phyloP scores from a whole-genome alignment of 176 grass and related monocot genomes.

The Coix lacrymajobi region DNA sequence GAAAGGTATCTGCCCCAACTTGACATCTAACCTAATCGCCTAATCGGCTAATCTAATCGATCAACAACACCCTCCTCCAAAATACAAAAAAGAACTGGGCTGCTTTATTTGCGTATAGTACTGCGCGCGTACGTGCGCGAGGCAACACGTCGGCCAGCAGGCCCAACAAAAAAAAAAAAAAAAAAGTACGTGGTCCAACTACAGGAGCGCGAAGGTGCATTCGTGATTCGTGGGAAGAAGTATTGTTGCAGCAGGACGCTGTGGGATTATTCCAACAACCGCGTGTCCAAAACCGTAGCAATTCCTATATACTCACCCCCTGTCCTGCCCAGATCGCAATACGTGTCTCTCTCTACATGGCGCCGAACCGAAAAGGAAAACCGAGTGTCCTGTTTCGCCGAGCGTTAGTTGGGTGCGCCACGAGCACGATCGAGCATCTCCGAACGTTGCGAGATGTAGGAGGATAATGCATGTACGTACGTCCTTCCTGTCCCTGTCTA shows the following conservation, averaged over 20 bases:
- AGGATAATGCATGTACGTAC: neutral
- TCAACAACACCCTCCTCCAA: neutral
- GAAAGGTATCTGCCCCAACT: neutral
- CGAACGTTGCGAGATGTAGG: neutral
- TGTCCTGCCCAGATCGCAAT: neutral
- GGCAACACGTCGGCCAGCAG: neutral
- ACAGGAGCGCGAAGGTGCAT: neutral
- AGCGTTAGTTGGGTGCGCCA: neutral
- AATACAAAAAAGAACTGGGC: neutral
- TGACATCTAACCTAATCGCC: constrained; percentile 2
- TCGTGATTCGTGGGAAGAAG: neutral
- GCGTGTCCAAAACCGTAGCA: neutral
- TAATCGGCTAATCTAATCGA: neutral
- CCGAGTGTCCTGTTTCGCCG: neutral
- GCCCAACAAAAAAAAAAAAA: neutral
- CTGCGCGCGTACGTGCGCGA: neutral
- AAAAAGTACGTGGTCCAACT: neutral
- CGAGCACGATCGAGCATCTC: neutral
- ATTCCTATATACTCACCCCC: neutral
- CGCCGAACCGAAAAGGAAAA: too few species aligned
- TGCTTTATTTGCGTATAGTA: neutral
- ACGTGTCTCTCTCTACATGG: neutral
- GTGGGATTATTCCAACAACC: neutral
- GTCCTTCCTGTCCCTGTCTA: neutral
- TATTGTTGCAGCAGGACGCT: neutral